Evolutionary conservation across 2,329 filamentous ascomycete genomes (phyloP).

Genomic region (Zasmidium angulare): DNA sequence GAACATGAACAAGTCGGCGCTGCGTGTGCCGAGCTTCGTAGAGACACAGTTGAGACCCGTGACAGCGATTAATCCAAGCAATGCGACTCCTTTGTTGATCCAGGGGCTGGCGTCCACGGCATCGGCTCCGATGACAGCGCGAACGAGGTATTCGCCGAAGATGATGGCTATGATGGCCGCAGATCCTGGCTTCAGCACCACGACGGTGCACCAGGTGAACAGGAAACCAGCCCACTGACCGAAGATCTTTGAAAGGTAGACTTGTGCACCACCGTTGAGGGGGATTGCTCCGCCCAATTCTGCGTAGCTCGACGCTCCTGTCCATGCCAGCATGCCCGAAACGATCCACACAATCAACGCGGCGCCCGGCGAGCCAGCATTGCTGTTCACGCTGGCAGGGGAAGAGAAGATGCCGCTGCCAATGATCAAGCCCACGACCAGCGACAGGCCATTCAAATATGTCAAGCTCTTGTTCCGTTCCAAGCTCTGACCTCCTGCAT

Average conservation of each 20-base stretch:
- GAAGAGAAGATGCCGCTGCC: conserved; percentile 96
- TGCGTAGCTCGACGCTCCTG: conserved; percentile 89
- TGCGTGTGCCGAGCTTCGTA: conserved; percentile 79
- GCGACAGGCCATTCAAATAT: conserved; percentile 85
- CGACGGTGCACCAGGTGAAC: conserved; percentile 93
- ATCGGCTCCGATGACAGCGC: conserved; percentile 82
- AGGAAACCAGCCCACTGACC: conserved; percentile 90
- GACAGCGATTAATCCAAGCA: conserved; percentile 72
- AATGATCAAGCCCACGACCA: conserved; percentile 91
- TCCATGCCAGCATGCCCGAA: conserved; percentile 93
- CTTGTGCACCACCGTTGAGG: conserved; percentile 88
- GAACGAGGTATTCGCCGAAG: conserved; percentile 95
- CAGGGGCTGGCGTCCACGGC: conserved; percentile 77
- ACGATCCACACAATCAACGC: conserved; percentile 88
- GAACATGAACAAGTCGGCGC: conserved; percentile 94
- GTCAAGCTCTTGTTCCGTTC: conserved; percentile 97
- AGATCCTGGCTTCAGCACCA: conserved; percentile 90
- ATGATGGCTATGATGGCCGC: conserved; percentile 96
- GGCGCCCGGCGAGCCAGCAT: conserved; percentile 87
- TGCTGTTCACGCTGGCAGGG: conserved; percentile 86
- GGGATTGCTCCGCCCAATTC: conserved; percentile 95
- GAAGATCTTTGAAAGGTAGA: conserved; percentile 94
- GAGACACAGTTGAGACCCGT: conserved; percentile 88
- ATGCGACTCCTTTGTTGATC: conserved; percentile 85
- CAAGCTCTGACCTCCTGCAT: conserved; percentile 54